Conservation (phyloP, 495 filamentous ascomycete species). For the Aspergillus carlsbadensis region DNA sequence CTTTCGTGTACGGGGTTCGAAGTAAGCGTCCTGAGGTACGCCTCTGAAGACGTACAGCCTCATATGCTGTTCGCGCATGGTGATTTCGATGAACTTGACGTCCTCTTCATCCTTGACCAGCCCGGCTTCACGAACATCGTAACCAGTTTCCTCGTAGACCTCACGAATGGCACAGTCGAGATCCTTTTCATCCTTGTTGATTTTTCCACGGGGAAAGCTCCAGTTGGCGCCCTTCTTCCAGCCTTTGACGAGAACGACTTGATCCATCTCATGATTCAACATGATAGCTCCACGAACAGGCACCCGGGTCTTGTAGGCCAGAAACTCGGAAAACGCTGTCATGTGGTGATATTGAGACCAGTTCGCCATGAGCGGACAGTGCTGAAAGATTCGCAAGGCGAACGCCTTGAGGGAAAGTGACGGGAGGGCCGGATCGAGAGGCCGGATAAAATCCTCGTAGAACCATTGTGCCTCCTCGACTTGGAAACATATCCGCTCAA, state of each 20-base stretch:
- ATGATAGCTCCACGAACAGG: conserved; percentile 93
- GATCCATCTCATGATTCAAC: conserved; percentile 87
- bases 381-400: conserved; percentile 83
- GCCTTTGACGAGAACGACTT: conserved; percentile 87
- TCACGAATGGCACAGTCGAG: conserved; percentile 90
- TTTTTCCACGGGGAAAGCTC: conserved; percentile 96
- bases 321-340: conserved; percentile 81
- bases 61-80: conserved; percentile 90
- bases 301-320: conserved; percentile 89
- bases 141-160: conserved; percentile 94
- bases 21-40: conserved; percentile 78
- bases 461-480: conserved; percentile 99
- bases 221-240: conserved; percentile 96
- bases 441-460: conserved; percentile 98
- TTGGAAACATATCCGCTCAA: conserved; percentile 95
- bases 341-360: conserved; percentile 76
- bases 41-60: conserved; percentile 86
- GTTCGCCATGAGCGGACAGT: conserved; percentile 81
- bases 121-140: conserved; percentile 70
- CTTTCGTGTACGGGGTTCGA: conserved; percentile 87
- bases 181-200: conserved; percentile 93
- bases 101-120: conserved; percentile 65
- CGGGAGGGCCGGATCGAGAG: conserved; percentile 79
- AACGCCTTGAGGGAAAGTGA: conserved; percentile 81
- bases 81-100: conserved; percentile 78